These are phyloP conservation scores for Tetradesmus lagerheimii DNA, from an alignment of 139 green algal species.

Conservation along the genomic window DNA sequence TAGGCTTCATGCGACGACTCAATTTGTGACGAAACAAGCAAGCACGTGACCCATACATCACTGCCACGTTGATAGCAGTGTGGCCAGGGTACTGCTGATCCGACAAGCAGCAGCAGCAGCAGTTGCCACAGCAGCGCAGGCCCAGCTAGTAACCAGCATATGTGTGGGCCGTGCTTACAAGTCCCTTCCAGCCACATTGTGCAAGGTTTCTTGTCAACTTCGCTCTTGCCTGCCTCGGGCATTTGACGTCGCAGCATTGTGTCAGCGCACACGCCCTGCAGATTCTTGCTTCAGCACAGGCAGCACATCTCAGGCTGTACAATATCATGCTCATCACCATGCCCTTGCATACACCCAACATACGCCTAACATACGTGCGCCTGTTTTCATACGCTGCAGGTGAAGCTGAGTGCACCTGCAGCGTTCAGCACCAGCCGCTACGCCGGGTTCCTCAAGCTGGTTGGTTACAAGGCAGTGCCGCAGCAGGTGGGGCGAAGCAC, in stretches of 20 bases:
- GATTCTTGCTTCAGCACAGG: no score
- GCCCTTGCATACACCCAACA: no score
- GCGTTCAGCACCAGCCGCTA: neutral
- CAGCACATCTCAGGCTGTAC: neutral
- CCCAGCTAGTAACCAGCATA: no score
- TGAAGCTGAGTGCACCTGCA: conserved; percentile 3
- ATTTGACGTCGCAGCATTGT: no score
- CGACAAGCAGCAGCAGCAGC: neutral
- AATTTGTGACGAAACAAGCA: no score
- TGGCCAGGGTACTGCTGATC: neutral
- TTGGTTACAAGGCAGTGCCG: conserved; percentile 33
- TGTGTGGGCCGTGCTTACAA: no score
- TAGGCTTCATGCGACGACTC: neutral
- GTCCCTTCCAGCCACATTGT: no score
- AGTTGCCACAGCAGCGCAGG: neutral
- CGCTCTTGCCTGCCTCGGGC: no score
- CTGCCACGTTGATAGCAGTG: neutral
- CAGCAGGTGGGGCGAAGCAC: neutral
- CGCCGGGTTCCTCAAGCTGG: conserved; percentile 34
- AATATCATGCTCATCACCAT: neutral
- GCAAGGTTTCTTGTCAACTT: no score
- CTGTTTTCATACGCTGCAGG: neutral
- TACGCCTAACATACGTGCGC: no score
- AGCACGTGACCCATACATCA: neutral
- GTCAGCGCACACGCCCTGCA: no score